A percentile compares a stretch with the other conserved stretches of the same genome.
phyloP scores from a whole-genome alignment of 2,329 filamentous ascomycete genomes.

The Neophaeococcomyces mojaviensis region DNA sequence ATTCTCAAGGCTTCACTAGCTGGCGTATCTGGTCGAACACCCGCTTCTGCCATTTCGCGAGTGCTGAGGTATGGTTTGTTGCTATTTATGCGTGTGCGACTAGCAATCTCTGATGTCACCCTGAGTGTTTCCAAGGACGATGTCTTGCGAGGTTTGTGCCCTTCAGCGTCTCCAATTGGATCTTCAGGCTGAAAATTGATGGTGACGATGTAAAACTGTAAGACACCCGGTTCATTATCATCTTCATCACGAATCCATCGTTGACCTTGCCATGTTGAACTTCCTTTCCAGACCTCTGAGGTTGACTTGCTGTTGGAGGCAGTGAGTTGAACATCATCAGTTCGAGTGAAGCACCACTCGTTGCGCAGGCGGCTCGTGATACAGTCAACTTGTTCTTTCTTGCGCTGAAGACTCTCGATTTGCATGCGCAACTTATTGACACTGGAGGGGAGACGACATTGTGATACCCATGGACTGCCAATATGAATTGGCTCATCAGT shows the following conservation, averaged over 20 bases:
- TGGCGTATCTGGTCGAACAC: not conserved
- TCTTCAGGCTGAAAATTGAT: conserved; percentile 33
- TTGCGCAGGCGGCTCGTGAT: conserved; percentile 28
- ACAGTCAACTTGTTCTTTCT: conserved; percentile 38
- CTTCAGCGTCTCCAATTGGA: not conserved
- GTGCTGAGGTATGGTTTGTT: not conserved
- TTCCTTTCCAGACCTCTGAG: conserved; percentile 37
- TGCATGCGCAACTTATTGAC: conserved; percentile 38
- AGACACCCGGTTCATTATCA: conserved; percentile 23
- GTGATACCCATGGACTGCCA: conserved; percentile 31
- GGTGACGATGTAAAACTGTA: conserved; percentile 40
- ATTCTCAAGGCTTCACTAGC: conserved; percentile 3
- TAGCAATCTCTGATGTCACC: no score
- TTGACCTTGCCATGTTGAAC: conserved; percentile 33
- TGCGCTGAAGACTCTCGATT: conserved; percentile 42
- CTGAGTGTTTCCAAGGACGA: not conserved
- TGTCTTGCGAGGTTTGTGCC: not conserved
- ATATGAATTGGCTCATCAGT: conserved; percentile 31
- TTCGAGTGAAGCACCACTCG: conserved; percentile 7
- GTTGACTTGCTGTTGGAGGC: not conserved
- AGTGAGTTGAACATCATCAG: conserved; percentile 4
- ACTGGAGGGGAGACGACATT: conserved; percentile 26
- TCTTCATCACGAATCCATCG: conserved; percentile 41
- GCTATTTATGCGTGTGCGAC: not conserved
- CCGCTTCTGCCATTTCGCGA: not conserved